These are phyloP conservation scores for Talaromyces sp. DNA, from an alignment of 2,329 filamentous ascomycete genomes.

Conservation along the genomic window DNA sequence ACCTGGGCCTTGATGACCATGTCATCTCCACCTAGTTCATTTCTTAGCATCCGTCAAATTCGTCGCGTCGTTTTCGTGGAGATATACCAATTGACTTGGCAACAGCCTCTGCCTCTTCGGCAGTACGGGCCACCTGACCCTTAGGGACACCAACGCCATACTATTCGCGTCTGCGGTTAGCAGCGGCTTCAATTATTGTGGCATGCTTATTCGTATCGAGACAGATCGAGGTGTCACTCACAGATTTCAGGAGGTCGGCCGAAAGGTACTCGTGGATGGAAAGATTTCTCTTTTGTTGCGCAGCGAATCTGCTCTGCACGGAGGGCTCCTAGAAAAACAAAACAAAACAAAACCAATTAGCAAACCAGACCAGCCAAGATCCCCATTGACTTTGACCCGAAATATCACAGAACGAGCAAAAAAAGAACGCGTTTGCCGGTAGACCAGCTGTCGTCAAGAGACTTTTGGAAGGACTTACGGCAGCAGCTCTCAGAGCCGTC, in stretches of 20 bases:
- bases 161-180: constrained; percentile 43
- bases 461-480: constrained; percentile 50
- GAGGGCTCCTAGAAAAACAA: constrained; percentile 49
- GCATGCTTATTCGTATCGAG: background rate
- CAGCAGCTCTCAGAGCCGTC: constrained; percentile 71
- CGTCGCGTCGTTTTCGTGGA: background rate
- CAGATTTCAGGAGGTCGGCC: constrained; percentile 74
- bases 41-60: constrained; percentile 7
- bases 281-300: constrained; percentile 80
- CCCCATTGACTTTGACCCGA: too few species aligned
- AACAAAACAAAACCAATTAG: constrained; percentile 41
- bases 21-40: constrained; percentile 64
- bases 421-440: background rate
- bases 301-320: constrained; percentile 50
- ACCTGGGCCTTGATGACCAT: constrained; percentile 99
- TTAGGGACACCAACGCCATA: constrained; percentile 93
- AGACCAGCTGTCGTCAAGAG: background rate
- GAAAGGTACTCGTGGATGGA: constrained; percentile 99
- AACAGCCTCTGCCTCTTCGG: constrained; percentile 83
- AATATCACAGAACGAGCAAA: background rate
- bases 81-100: constrained; percentile 76
- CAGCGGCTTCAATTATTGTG: constrained; percentile 1
- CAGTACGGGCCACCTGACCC: constrained; percentile 76
- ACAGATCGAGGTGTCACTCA: constrained; percentile 29
- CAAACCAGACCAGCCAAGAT: constrained; percentile 33